Evolutionary conservation across 805 yeast species (phyloP), one percentile per base, ranked within the genome.

Genomic region (baker's yeast (Saccharomyces cerevisiae)): DNA sequence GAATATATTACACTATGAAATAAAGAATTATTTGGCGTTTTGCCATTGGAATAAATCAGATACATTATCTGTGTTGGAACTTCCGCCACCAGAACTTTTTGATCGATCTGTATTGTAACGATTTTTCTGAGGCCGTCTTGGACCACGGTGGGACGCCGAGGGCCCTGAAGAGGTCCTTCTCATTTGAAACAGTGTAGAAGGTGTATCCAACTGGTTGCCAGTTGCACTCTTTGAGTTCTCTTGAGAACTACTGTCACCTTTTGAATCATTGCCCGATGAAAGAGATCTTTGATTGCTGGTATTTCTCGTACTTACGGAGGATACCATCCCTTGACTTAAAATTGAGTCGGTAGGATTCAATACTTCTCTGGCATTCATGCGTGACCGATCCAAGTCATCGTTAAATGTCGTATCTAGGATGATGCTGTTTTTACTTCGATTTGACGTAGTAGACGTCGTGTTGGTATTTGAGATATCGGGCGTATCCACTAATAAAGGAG

Each of bases 401-500:
- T 47, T 47, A 17, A 47, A 47, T 8, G 32, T 47, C 6, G 50
- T 5, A 17, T 47, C 50, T 24, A 31, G 13, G 6, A 31, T 47
- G 8, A 28, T 47, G n/a, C 50, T 47, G 28, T 26, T 26, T 46
- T 46, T 26, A 46, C 48, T 46, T 17, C 30, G 48, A 22, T 46
- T 46, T 24, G 48, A 46, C 10, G 30, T 26, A 14, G 48, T 46
- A n/a, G 48, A 46, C 24, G 30, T 26, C 27, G 48, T 46, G 48
- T 26, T 27, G 24, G 30, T 46, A 46, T 46, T 26, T 46, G 48
- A 46, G 8, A 53, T 52, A 21, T 58, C 63, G 29, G 61, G 63
- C 2, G 62, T 51, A 60, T 64, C 73, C 52, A 81, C 85, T 54
- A 86, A 69, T 61, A 85, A 77, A 9, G 86, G 86, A 1, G 87